Base-by-base conservation (phyloP, 148 eudicot genomes). In the Nepenthes mirabilis region DNA sequence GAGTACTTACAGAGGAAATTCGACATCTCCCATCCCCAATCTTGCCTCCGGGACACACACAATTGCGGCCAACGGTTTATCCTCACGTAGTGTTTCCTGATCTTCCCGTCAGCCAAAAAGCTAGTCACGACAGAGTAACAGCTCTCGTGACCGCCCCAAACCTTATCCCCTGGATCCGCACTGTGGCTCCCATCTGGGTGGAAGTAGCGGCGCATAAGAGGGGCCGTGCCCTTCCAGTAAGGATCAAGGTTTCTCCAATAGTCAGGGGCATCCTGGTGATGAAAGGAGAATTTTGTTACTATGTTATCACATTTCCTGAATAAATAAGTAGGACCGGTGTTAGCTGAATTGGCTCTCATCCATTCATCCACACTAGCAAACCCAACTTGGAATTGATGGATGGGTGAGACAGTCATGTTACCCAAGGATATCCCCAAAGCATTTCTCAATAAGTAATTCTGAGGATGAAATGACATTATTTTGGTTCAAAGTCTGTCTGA, bases 131-230 rank as follows among this genome's bases (percentile, higher is more conserved):
- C 59, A 9, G 83, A 75, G 63, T 85, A 91, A 47, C 82, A 67
- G 33, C 85, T 73, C 72, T 84, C 97, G 33, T 91, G 95, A 37
- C 97, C 97, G 7, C 97, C 95, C 95, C 95, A 91, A 34, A 87
- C 88, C 61, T 57, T 62, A 70, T 91, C 97, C 36, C 65, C 87
- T 0, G 79, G 74, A 43, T 88, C 97, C 6, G 95, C 95, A 34
- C 85, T 83, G 48, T 71, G 70, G 69, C 83, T 88, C 47, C 97
- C 97, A 64, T 91, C 97, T 14, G 76, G 80, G 60, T 81, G 91
- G 68, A 91, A 91, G 65, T 87, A 80, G 13, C 95, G 81, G 14
- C 69, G 87, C 97, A 87, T 77, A 2, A 66, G 77, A 4, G 67
- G 67, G 11, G 82, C 88, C 0, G 65, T 60, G 1, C 86, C 83